Evolutionary conservation across 768 basidiomycete genomes (phyloP).

Genomic region (Tulasnella sp.): DNA sequence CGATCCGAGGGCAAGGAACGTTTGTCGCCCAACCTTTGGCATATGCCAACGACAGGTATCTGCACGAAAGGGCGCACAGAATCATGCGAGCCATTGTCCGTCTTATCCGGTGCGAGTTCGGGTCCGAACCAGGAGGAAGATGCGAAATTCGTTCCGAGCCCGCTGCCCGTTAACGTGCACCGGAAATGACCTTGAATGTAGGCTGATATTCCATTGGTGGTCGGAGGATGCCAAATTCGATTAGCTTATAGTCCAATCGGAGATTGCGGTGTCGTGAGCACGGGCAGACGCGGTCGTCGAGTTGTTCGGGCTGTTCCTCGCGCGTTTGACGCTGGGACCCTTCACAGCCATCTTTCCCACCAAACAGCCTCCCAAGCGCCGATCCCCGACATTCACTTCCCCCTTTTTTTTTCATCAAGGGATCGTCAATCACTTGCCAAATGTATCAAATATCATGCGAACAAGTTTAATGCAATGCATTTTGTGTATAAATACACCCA

Average conservation of each 20-base stretch:
- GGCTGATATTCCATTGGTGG: too few relatives aligned
- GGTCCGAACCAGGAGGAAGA: neutral
- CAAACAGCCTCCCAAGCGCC: neutral
- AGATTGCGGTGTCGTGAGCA: neutral
- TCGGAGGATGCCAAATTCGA: too few relatives aligned
- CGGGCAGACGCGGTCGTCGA: neutral
- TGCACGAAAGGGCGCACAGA: neutral
- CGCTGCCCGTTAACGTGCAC: neutral
- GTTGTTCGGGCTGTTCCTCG: neutral
- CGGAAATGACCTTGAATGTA: too few relatives aligned
- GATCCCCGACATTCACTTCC: neutral
- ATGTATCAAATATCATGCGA: neutral
- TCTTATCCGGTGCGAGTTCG: neutral
- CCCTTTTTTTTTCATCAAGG: neutral
- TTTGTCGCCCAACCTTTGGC: neutral
- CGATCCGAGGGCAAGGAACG: neutral
- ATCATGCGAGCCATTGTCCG: neutral
- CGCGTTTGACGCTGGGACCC: neutral
- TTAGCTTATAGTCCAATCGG: too few relatives aligned
- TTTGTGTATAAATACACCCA: neutral
- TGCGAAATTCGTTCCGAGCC: neutral
- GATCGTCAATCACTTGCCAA: neutral
- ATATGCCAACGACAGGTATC: neutral
- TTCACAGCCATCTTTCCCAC: neutral
- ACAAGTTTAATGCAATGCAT: neutral